A percentile compares a stretch with the other conserved stretches of the same genome.
Conservation (phyloP, 495 filamentous ascomycete genomes). For the Achaetomiella virescens region DNA sequence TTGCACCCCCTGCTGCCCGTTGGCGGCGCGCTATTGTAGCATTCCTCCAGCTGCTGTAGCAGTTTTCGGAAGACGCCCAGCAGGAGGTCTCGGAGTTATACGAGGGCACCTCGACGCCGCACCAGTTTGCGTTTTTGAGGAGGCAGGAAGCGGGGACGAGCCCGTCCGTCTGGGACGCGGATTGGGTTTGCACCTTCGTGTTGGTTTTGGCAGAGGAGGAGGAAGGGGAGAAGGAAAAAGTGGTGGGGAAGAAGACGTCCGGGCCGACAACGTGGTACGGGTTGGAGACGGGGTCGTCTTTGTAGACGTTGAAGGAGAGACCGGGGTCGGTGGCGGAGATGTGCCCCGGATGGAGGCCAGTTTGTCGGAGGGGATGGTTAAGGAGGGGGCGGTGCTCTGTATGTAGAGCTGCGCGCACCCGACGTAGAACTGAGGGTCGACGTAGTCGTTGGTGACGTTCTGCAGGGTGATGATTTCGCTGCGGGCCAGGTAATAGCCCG, state of each 20-base stretch:
- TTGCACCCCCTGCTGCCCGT: constrained; percentile 53
- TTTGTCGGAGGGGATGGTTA: constrained; percentile 35
- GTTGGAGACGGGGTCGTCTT: constrained; percentile 19
- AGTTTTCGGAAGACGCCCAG: constrained; percentile 46
- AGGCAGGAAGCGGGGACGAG: constrained; percentile 48
- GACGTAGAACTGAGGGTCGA: constrained; percentile 59
- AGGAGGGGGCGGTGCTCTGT: constrained; percentile 31
- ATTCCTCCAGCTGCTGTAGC: constrained; percentile 53
- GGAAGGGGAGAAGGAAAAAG: no score
- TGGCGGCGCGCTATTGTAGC: constrained; percentile 51
- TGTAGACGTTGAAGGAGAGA: constrained; percentile 59
- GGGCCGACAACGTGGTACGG: constrained; percentile 59
- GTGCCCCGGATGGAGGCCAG: constrained; percentile 57
- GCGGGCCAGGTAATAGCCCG: constrained; percentile 63
- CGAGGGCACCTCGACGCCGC: constrained; percentile 48
- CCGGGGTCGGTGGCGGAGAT: constrained; percentile 45
- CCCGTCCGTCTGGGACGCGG: constrained; percentile 31
- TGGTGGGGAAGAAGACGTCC: constrained; percentile 36
- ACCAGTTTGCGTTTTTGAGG: constrained; percentile 67
- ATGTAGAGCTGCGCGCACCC: constrained; percentile 69
- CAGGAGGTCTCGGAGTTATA: constrained; percentile 54
- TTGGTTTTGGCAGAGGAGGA: constrained; percentile 7
- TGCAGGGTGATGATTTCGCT: constrained; percentile 66
- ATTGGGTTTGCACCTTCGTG: neutral
- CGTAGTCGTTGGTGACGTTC: constrained; percentile 42